Percentiles rank a stretch among this genome's conserved stretches.
phyloP scores from a whole-genome alignment of 495 filamentous ascomycete genomes.

The Darksidea phi region DNA sequence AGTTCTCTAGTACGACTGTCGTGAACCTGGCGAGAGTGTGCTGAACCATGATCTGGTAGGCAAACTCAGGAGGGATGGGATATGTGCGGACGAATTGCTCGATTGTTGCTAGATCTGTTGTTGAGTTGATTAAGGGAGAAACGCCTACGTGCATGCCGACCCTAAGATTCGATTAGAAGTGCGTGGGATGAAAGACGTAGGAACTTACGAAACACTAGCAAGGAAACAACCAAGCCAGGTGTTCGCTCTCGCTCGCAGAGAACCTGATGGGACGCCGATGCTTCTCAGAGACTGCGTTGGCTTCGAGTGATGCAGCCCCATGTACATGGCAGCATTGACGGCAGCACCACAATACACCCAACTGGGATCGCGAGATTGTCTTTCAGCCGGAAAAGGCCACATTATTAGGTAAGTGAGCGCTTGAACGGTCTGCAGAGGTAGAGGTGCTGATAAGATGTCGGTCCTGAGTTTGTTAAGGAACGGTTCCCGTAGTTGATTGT shows the following conservation, averaged over 20 bases:
- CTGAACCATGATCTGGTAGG: constrained; percentile 18
- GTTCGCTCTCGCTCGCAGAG: constrained; percentile 2
- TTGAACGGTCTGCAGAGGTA: constrained; percentile 17
- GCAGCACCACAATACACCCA: constrained; percentile 20
- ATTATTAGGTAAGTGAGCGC: constrained; percentile 8
- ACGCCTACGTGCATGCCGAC: constrained; percentile 14
- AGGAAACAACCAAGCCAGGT: constrained; percentile 21
- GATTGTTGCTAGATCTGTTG: constrained; percentile 10
- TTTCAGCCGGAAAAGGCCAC: constrained; percentile 8
- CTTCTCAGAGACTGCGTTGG: constrained; percentile 1
- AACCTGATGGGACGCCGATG: constrained; percentile 1
- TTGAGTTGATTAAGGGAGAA: constrained; percentile 5
- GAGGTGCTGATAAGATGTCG: neutral
- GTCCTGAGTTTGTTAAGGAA: neutral
- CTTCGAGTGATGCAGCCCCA: constrained; percentile 14
- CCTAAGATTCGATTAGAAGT: neutral
- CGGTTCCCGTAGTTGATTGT: neutral
- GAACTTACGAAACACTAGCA: neutral
- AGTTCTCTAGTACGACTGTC: constrained; percentile 6
- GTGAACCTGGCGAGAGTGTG: constrained; percentile 14
- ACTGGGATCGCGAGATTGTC: constrained; percentile 12
- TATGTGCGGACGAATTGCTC: constrained; percentile 13
- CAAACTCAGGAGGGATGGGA: constrained; percentile 11
- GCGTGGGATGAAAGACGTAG: neutral
- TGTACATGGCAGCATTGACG: constrained; percentile 17